Percentiles rank a stretch among this genome's conserved stretches.
Conservation (phyloP, 2,329 filamentous ascomycete species). For the Beauveria scarabaeidicola region DNA sequence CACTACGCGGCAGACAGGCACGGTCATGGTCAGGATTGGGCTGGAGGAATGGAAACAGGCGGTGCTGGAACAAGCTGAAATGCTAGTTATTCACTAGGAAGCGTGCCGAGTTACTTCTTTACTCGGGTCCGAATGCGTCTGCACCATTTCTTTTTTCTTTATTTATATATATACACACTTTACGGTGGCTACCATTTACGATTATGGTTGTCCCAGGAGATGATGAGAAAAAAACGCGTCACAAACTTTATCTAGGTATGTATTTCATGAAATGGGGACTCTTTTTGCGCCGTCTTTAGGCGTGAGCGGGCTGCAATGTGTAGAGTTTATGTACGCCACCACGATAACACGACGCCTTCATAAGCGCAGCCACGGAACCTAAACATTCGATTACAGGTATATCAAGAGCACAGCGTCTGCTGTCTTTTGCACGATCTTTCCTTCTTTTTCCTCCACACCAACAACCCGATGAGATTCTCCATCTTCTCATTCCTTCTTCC, state of each 20-base stretch:
- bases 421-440: no score
- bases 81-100: neutral
- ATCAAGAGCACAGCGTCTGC: neutral
- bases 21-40: slow-evolving; percentile 27
- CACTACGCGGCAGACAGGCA: slow-evolving; percentile 27
- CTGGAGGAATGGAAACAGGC: slow-evolving; percentile 28
- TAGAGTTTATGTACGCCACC: neutral
- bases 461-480: no score
- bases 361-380: no score
- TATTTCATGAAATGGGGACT: neutral
- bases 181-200: neutral
- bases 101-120: no score
- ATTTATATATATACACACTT: no score
- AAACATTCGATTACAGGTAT: neutral
- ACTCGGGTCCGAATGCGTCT: no score
- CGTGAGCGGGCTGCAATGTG: neutral
- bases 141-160: neutral
- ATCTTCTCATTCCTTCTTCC: no score
- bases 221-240: no score
- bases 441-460: no score
- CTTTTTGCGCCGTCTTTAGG: neutral
- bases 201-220: neutral
- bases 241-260: neutral
- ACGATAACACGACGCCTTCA: neutral
- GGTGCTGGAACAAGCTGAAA: slow-evolving; percentile 25